A percentile compares a stretch with the other conserved stretches of the same genome.
phyloP scores from a whole-genome alignment of 805 yeast genomes.

The Cyberlindnera samutprakarnensis region DNA sequence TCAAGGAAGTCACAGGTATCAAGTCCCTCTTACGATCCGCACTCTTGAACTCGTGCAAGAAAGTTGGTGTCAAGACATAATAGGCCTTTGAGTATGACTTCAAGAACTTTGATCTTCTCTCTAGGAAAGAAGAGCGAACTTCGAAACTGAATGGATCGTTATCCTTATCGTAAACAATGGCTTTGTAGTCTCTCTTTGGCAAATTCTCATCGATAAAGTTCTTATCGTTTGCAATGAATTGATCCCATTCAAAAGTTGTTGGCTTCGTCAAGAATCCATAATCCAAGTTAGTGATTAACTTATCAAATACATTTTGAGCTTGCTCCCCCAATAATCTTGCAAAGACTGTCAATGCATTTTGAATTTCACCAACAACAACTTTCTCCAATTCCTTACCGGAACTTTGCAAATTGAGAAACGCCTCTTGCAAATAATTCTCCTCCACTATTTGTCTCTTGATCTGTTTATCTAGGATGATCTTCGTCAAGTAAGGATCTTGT shows the following conservation, averaged over 20 bases:
- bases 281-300: conserved; percentile 57
- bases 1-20: conserved; percentile 73
- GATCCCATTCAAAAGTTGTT: conserved; percentile 82
- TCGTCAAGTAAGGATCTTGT: conserved; percentile 78
- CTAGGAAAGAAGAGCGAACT: conserved; percentile 73
- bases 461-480: conserved; percentile 64
- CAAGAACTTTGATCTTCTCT: conserved; percentile 83
- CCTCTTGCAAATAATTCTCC: conserved; percentile 84
- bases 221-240: conserved; percentile 65
- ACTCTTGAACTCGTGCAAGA: conserved; percentile 83
- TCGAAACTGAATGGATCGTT: conserved; percentile 61
- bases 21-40: conserved; percentile 77
- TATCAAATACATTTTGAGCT: conserved; percentile 62
- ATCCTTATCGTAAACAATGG: conserved; percentile 59
- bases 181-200: conserved; percentile 54
- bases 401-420: conserved; percentile 76
- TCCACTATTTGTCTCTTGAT: conserved; percentile 71
- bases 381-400: conserved; percentile 86
- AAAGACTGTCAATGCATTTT: conserved; percentile 68
- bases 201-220: conserved; percentile 59
- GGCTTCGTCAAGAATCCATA: conserved; percentile 68
- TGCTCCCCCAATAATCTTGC: conserved; percentile 67
- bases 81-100: conserved; percentile 88
- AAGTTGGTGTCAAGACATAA: conserved; percentile 85
- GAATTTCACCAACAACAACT: conserved; percentile 81